Percentiles rank a stretch among this genome's conserved stretches.
Conservation (phyloP, 31 red algal genomes). For the Bonnemaisonia californica region DNA sequence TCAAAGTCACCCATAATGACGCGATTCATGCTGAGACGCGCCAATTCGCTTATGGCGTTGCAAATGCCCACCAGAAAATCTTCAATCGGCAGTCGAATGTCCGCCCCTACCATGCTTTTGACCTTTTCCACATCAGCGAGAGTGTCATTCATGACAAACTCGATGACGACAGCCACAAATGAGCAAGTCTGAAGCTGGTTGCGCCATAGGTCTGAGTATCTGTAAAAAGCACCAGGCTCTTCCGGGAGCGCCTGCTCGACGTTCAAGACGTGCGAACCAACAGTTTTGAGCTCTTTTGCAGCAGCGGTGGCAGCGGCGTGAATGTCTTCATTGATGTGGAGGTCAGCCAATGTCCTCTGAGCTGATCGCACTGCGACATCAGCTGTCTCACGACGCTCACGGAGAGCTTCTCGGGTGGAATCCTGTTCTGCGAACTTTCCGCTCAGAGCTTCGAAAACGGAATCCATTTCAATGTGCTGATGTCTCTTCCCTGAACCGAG, state of each 20-base stretch:
- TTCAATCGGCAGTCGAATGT: constrained; percentile 54
- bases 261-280: constrained; percentile 23
- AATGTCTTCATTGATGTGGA: no score
- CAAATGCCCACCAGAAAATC: constrained; percentile 86
- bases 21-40: constrained; percentile 73
- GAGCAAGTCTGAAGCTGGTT: constrained; percentile 16
- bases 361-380: no score
- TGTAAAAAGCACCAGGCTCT: constrained; percentile 33
- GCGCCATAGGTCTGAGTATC: constrained; percentile 51
- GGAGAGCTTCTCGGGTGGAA: no score
- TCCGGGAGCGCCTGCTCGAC: constrained; percentile 50
- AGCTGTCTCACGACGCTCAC: no score
- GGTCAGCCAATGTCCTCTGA: no score
- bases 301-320: no score
- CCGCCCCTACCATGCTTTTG: constrained; percentile 19
- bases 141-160: constrained; percentile 27
- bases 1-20: constrained; percentile 71
- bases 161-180: constrained; percentile 34
- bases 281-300: constrained; percentile 10
- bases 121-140: constrained; percentile 31
- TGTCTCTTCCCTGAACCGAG: no score
- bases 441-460: no score
- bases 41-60: constrained; percentile 63
- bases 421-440: no score
- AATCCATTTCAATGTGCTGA: no score